Percentiles rank a stretch among this genome's conserved stretches.
Evolutionary conservation across 768 basidiomycete genomes (phyloP).

Genomic region (Phallus indusiatus): DNA sequence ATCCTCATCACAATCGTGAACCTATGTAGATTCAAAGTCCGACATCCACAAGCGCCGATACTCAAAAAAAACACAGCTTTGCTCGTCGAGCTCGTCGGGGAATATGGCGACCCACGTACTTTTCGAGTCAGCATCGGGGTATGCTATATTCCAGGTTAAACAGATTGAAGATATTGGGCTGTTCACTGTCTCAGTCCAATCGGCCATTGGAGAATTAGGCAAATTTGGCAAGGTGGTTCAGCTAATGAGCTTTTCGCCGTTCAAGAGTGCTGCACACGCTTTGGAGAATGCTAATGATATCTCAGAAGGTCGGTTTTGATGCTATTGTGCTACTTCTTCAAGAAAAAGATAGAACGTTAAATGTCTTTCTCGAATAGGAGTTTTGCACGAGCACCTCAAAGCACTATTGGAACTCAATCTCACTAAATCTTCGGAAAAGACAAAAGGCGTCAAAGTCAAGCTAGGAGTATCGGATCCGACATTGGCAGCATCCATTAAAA

Average conservation of each 20-base stretch:
- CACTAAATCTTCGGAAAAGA: slow-evolving; percentile 46
- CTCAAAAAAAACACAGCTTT: neutral
- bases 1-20: no score
- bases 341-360: neutral
- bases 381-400: slow-evolving; percentile 76
- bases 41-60: no score
- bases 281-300: slow-evolving; percentile 94
- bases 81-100: neutral
- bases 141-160: slow-evolving; percentile 85
- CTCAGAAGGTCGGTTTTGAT: slow-evolving; percentile 67
- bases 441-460: slow-evolving; percentile 49
- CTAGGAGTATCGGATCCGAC: slow-evolving; percentile 73
- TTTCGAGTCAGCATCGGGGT: slow-evolving; percentile 90
- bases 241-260: slow-evolving; percentile 85
- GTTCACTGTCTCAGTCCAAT: slow-evolving; percentile 68
- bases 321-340: neutral
- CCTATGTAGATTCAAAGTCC: no score
- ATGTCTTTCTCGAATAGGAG: slow-evolving; percentile 37
- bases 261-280: slow-evolving; percentile 88
- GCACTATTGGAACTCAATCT: slow-evolving; percentile 84
- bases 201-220: slow-evolving; percentile 74
- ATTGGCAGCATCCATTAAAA: slow-evolving; percentile 71
- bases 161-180: slow-evolving; percentile 82
- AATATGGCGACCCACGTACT: slow-evolving; percentile 74
- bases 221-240: slow-evolving; percentile 92